Percentiles rank a stretch among this genome's conserved stretches.
phyloP scores from a whole-genome alignment of 805 yeast genomes.

The Starmerella riodocensis region DNA sequence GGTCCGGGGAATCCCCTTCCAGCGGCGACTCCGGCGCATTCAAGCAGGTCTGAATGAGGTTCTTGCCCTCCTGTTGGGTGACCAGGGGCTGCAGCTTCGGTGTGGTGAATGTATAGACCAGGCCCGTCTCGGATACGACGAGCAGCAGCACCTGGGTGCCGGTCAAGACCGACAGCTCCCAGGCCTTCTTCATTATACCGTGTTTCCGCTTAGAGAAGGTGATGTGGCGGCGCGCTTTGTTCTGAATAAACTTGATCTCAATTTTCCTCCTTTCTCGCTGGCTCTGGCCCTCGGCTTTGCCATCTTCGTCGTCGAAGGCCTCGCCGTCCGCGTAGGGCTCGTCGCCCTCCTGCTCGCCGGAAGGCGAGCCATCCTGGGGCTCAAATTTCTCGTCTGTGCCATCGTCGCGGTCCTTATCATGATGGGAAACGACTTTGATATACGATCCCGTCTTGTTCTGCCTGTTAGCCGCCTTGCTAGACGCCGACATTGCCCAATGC shows the following conservation, averaged over 20 bases:
- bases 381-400: constrained; percentile 1
- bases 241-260: constrained; percentile 94
- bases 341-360: constrained; percentile 11
- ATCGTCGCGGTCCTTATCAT: constrained; percentile 6
- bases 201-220: constrained; percentile 97
- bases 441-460: background rate
- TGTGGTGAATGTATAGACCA: constrained; percentile 96
- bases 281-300: constrained; percentile 21
- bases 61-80: constrained; percentile 93
- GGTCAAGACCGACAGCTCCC: constrained; percentile 87
- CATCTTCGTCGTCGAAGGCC: constrained; percentile 36
- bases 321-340: constrained; percentile 20
- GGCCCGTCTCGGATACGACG: constrained; percentile 96
- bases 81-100: constrained; percentile 97
- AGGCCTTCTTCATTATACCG: constrained; percentile 99
- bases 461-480: background rate
- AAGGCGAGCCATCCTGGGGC: background rate
- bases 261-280: constrained; percentile 67
- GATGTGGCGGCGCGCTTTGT: constrained; percentile 93
- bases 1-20: constrained; percentile 11
- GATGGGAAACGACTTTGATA: background rate
- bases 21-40: constrained; percentile 77
- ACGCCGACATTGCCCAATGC: background rate
- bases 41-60: constrained; percentile 88
- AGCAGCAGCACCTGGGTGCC: constrained; percentile 92